Evolutionary conservation across 106 monocot genomes (phyloP).

Genomic region (Cymbidium sinense): DNA sequence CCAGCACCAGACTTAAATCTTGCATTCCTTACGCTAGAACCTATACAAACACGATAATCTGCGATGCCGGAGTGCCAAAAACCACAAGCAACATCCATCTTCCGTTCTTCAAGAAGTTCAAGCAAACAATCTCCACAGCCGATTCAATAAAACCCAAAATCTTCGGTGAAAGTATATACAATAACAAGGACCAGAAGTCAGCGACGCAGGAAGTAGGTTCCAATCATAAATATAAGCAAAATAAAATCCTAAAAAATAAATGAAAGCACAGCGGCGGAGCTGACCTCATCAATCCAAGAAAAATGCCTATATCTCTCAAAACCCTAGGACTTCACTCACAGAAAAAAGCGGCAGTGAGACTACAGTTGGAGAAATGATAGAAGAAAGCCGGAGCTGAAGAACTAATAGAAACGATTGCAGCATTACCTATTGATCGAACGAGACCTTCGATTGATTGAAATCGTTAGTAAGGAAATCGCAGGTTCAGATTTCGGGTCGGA

Average conservation of each 20-base stretch:
- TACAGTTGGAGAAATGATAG: not conserved
- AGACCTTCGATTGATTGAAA: not conserved
- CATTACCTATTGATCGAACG: not conserved
- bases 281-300: not conserved
- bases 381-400: not conserved
- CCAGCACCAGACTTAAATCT: slow-evolving; percentile 15
- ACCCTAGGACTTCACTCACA: not conserved
- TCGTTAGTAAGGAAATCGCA: not conserved
- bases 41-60: slow-evolving; percentile 11
- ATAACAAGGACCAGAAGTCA: too few species aligned
- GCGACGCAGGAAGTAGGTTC: too few species aligned
- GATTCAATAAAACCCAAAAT: not conserved
- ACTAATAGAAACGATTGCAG: not conserved
- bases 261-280: not conserved
- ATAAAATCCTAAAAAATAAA: not conserved
- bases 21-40: slow-evolving; percentile 7
- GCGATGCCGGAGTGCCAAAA: slow-evolving; percentile 24
- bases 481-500: not conserved
- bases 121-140: not conserved
- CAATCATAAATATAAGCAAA: not conserved
- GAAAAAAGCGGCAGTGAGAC: not conserved
- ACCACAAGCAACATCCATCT: slow-evolving; percentile 60
- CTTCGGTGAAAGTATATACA: too few species aligned
- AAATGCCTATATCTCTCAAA: not conserved
- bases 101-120: slow-evolving; percentile 4